phyloP scores from a whole-genome alignment of 2,329 filamentous ascomycete genomes.

The Aspergillus pseudoviridinutans region DNA sequence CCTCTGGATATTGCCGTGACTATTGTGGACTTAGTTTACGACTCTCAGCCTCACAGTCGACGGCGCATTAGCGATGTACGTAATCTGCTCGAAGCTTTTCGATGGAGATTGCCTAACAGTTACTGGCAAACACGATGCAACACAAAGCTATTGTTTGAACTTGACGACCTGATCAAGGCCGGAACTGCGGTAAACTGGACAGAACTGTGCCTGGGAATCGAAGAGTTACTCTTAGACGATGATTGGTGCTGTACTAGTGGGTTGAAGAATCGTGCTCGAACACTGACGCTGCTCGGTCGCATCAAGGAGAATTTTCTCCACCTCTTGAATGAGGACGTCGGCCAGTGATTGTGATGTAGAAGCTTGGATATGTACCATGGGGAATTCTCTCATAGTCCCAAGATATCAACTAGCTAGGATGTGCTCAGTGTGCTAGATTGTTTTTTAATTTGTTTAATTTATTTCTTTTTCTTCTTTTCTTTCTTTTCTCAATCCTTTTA shows the following conservation, averaged over 20 bases:
- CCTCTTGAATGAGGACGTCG: too few relatives aligned
- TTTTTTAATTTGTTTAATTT: too few relatives aligned
- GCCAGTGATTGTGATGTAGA: not conserved
- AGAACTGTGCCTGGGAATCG: constrained; percentile 5
- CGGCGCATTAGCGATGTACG: not conserved
- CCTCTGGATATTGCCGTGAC: constrained; percentile 2
- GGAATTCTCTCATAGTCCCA: not conserved
- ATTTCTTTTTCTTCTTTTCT: too few relatives aligned
- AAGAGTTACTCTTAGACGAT: constrained; percentile 4
- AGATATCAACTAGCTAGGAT: too few relatives aligned
- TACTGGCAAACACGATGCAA: constrained; percentile 8
- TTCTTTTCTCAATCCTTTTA: too few relatives aligned
- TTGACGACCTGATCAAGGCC: not conserved
- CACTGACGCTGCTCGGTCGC: too few relatives aligned
- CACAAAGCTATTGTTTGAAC: constrained; percentile 1
- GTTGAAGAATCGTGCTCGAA: not conserved
- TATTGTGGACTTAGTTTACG: constrained; percentile 3
- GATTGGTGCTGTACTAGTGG: constrained; percentile 9
- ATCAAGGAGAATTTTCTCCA: too few relatives aligned
- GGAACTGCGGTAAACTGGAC: constrained; percentile 1
- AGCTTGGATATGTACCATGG: not conserved
- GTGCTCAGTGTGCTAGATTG: too few relatives aligned
- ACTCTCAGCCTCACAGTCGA: not conserved
- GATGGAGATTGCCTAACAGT: constrained; percentile 1
- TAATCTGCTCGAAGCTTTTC: constrained; percentile 5